phyloP scores from a whole-genome alignment of 2,329 filamentous ascomycete genomes.

The Cladorrhinum sp. region DNA sequence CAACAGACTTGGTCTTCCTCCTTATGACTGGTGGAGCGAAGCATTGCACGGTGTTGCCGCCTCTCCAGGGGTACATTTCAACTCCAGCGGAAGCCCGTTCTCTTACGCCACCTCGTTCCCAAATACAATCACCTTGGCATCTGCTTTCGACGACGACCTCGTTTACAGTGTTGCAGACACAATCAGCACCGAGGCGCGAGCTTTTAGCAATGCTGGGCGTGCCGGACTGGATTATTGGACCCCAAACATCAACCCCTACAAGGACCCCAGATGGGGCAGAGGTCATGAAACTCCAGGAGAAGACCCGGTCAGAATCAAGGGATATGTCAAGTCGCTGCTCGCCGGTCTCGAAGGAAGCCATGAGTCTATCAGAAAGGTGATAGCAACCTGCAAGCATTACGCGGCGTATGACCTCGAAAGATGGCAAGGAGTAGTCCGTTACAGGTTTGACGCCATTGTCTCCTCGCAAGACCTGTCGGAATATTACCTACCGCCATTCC shows the following conservation, averaged over 20 bases:
- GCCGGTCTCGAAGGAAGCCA: conserved; percentile 27
- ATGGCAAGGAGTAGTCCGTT: conserved; percentile 26
- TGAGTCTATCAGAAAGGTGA: conserved; percentile 20
- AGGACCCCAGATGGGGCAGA: conserved; percentile 61
- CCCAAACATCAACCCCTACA: conserved; percentile 65
- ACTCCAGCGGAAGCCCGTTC: conserved; percentile 46
- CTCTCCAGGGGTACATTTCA: conserved; percentile 53
- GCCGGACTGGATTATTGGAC: conserved; percentile 61
- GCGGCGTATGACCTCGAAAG: conserved; percentile 56
- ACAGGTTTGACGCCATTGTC: conserved; percentile 51
- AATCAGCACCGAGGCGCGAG: conserved; percentile 59
- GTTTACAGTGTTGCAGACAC: conserved; percentile 55
- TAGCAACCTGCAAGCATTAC: conserved; percentile 56
- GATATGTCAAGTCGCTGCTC: conserved; percentile 27
- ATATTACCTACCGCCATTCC: conserved; percentile 66
- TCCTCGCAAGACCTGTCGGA: conserved; percentile 60
- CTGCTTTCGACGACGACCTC: conserved; percentile 62
- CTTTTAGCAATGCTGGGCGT: conserved; percentile 59
- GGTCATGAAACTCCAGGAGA: conserved; percentile 48
- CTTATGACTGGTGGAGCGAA: conserved; percentile 58
- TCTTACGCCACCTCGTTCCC: conserved; percentile 64
- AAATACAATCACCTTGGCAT: conserved; percentile 58
- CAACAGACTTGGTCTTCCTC: conserved; percentile 51
- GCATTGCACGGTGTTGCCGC: conserved; percentile 56
- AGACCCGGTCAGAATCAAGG: conserved; percentile 28